Conservation (phyloP, 2,329 filamentous ascomycete genomes). For the Cladorrhinum sp. region DNA sequence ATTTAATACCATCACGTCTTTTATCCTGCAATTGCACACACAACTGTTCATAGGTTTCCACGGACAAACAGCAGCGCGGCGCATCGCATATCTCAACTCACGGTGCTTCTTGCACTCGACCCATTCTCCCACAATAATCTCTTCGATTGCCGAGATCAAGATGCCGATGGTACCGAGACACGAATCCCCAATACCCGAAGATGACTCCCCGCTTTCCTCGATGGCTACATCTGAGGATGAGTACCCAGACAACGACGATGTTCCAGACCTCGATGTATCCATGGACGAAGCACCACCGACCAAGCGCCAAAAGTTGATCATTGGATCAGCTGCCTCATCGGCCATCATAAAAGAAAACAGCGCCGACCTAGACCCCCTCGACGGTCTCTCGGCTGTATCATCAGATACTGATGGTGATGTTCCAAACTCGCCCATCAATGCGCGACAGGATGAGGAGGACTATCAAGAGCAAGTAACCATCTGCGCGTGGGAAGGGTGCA, state of each 20-base stretch:
- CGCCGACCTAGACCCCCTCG: constrained; percentile 50
- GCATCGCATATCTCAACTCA: neutral
- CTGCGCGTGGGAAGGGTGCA: constrained; percentile 76
- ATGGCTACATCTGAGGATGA: constrained; percentile 46
- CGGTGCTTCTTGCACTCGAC: neutral
- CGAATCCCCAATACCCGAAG: constrained; percentile 41
- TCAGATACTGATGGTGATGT: constrained; percentile 87
- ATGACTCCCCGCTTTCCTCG: constrained; percentile 49
- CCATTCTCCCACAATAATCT: neutral
- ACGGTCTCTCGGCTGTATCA: constrained; percentile 70
- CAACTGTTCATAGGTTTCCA: neutral
- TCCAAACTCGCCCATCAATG: constrained; percentile 65
- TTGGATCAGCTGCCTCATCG: constrained; percentile 44
- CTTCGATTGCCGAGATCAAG: neutral
- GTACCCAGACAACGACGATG: constrained; percentile 48
- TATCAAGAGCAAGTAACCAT: constrained; percentile 73
- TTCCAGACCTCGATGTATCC: constrained; percentile 34
- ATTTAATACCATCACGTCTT: too few relatives aligned
- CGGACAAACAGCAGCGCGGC: neutral
- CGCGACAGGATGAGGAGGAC: constrained; percentile 70
- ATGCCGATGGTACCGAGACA: constrained; percentile 29
- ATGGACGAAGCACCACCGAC: constrained; percentile 44
- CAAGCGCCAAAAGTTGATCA: constrained; percentile 44
- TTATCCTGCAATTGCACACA: too few relatives aligned
- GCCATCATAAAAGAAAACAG: constrained; percentile 45